Evolutionary conservation across 2,329 filamentous ascomycete species (phyloP), one percentile per base, ranked within the genome.

Genomic region (Gyromitra esculenta): DNA sequence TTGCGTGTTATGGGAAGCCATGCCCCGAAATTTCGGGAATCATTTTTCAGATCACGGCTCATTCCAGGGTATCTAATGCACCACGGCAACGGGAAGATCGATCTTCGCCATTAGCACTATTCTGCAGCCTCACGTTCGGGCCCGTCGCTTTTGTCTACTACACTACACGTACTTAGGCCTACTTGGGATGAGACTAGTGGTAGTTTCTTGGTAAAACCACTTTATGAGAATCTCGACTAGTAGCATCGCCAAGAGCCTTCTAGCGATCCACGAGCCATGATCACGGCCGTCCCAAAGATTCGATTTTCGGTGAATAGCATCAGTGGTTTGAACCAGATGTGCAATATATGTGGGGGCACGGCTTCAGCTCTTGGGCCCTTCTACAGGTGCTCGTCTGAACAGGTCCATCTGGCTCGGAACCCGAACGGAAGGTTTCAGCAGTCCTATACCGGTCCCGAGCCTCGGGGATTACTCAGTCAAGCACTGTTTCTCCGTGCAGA

Each of bases 381-480:
- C 43, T 41, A 21, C 43, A 39, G 63, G 41, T 11, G 21, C 31
- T 48, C 13, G 18, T 39, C 35, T 39, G 11, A 48, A 57, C 41
- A 73, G 52, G 43, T 45, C 54, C 13, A 73, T 66, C 41, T 64
- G 50, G 31, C 52, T 21, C 54, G 54, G 45, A 25, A 41, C 37
- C 50, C n/a, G 45, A 70, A 21, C 45, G 35, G 39, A 68, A 41
- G 35, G 64, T 75, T n/a, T 63, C 65, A 45, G 39, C 45, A 8
- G 67, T 43, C 1, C 25, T 31, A 21, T 43, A 60, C 62, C 37
- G 21, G 39, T 39, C n/a, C 57, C 31, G 9, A 48, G 37, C 50
- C 43, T 67, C 60, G 60, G 70, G 25, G 70, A 21, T 60, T 41
- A n/a, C 60, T 66, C 70, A 66, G 62, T 66, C 52, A 43, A 60